These are phyloP conservation scores for Scedosporium minutisporum DNA, from an alignment of 2,329 filamentous ascomycete species.

Conservation along the genomic window DNA sequence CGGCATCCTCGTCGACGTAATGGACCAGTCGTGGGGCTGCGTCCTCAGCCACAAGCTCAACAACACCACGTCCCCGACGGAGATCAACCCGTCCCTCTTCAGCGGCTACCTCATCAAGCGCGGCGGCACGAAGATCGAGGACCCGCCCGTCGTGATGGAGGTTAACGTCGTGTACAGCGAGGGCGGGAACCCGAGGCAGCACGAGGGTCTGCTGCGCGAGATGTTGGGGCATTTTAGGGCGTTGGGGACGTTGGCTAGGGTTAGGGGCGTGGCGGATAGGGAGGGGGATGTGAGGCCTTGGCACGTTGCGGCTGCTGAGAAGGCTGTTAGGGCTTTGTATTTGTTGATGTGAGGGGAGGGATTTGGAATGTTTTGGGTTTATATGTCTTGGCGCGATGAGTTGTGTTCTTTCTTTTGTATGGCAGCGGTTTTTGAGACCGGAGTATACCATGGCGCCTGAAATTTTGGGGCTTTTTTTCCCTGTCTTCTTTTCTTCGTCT, in stretches of 20 bases:
- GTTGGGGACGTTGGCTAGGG: conserved; percentile 58
- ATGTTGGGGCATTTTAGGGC: conserved; percentile 60
- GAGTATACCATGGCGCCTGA: neutral
- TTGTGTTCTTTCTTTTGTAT: neutral
- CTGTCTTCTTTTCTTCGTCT: neutral
- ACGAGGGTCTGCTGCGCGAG: conserved; percentile 60
- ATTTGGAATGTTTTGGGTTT: neutral
- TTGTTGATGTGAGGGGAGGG: conserved; percentile 43
- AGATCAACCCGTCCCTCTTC: conserved; percentile 47
- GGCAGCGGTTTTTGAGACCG: neutral
- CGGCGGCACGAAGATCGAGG: conserved; percentile 43
- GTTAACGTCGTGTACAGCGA: conserved; percentile 54
- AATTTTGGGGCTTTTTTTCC: neutral
- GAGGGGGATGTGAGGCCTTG: conserved; percentile 60
- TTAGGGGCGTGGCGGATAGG: conserved; percentile 51
- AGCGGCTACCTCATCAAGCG: conserved; percentile 60
- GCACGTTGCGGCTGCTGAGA: conserved; percentile 66
- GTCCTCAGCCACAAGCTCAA: conserved; percentile 58
- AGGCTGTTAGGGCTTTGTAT: conserved; percentile 56
- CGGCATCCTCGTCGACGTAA: conserved; percentile 59
- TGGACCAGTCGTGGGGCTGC: conserved; percentile 68
- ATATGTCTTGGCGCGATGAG: neutral
- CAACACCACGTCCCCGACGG: conserved; percentile 45
- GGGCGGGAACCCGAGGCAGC: conserved; percentile 35
- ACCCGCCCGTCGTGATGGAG: conserved; percentile 51